These are phyloP conservation scores for Saccharomycopsis crataegensis DNA, from an alignment of 1,139 yeast genomes.

Conservation along the genomic window DNA sequence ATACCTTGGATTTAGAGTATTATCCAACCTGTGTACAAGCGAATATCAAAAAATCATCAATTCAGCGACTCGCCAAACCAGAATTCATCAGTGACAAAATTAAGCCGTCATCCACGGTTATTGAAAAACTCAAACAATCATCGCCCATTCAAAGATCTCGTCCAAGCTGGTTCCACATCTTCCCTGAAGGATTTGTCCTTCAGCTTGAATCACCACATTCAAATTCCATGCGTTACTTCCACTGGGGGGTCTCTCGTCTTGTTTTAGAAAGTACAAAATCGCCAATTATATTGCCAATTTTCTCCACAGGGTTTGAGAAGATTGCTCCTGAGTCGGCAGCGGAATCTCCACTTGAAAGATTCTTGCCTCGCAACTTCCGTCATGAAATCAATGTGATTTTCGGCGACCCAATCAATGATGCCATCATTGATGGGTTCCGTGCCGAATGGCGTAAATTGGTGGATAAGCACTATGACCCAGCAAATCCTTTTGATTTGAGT, in stretches of 20 bases:
- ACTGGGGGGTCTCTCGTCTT: constrained; percentile 89
- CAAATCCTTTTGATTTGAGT: constrained; percentile 51
- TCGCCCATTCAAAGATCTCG: constrained; percentile 45
- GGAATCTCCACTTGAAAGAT: constrained; percentile 44
- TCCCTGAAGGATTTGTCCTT: constrained; percentile 91
- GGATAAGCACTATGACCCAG: constrained; percentile 41
- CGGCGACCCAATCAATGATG: constrained; percentile 66
- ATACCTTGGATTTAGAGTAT: constrained; percentile 52
- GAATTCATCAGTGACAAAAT: neutral
- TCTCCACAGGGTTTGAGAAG: constrained; percentile 78
- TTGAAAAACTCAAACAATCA: neutral
- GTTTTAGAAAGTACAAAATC: constrained; percentile 75
- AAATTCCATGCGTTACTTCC: constrained; percentile 86
- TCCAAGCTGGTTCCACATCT: constrained; percentile 89
- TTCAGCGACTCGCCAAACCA: neutral
- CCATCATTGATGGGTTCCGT: constrained; percentile 51
- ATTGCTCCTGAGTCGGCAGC: constrained; percentile 75
- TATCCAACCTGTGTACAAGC: constrained; percentile 26
- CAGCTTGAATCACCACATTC: constrained; percentile 74
- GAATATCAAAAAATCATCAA: neutral
- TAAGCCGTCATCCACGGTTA: neutral
- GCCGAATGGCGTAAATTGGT: constrained; percentile 62
- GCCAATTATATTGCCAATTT: constrained; percentile 88
- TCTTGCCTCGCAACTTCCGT: constrained; percentile 61
- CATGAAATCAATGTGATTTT: constrained; percentile 61